Conservation (phyloP, 768 basidiomycete genomes). For the Baorangia bicolor region DNA sequence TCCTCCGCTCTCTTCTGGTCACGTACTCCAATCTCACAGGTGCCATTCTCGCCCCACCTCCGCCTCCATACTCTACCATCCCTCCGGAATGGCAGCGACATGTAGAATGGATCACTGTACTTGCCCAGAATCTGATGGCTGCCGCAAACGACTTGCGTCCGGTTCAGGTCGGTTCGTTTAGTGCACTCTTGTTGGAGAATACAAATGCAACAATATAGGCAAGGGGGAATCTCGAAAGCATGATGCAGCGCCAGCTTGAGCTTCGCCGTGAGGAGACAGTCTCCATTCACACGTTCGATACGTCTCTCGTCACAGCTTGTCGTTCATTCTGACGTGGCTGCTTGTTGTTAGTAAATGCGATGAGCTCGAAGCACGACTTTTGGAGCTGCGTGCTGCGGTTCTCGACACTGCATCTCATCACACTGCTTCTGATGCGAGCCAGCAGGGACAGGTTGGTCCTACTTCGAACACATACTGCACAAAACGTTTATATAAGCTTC, state of each 20-base stretch:
- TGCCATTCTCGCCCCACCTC: slow-evolving; percentile 67
- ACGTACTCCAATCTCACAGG: slow-evolving; percentile 74
- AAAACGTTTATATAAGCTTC: neutral
- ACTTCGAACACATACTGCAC: neutral
- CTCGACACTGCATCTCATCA: slow-evolving; percentile 13
- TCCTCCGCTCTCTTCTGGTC: slow-evolving; percentile 75
- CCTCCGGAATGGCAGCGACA: slow-evolving; percentile 73
- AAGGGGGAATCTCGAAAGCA: slow-evolving; percentile 72
- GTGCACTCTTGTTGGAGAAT: neutral
- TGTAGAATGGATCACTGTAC: slow-evolving; percentile 77
- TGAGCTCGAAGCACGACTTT: slow-evolving; percentile 59
- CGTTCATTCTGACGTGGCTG: slow-evolving; percentile 7
- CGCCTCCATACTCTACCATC: slow-evolving; percentile 40
- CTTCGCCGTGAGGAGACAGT: slow-evolving; percentile 70
- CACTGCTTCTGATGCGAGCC: neutral
- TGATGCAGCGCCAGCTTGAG: slow-evolving; percentile 81
- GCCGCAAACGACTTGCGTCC: slow-evolving; percentile 88
- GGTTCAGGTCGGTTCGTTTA: slow-evolving; percentile 61
- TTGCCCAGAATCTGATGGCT: slow-evolving; percentile 86
- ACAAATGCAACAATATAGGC: slow-evolving; percentile 46
- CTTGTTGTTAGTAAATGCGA: slow-evolving; percentile 62
- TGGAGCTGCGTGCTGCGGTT: slow-evolving; percentile 43
- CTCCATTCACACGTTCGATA: slow-evolving; percentile 62
- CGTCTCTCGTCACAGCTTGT: neutral
- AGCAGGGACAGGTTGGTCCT: slow-evolving; percentile 20